Evolutionary conservation across 2,329 filamentous ascomycete species (phyloP).

Genomic region (Aschersonia sp.): DNA sequence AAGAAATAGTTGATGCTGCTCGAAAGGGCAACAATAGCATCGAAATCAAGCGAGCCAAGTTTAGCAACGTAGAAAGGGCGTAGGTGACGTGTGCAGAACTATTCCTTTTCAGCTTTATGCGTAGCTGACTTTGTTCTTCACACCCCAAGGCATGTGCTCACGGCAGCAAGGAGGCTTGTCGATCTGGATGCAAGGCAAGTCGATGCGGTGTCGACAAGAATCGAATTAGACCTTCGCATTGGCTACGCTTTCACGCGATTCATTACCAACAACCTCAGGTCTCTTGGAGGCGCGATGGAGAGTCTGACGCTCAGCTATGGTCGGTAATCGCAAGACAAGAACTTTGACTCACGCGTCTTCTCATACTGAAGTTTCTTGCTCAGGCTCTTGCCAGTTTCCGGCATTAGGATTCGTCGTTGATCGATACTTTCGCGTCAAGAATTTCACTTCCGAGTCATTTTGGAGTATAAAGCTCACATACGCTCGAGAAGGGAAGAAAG

Average conservation of each 20-base stretch:
- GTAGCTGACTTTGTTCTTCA: slow-evolving; percentile 3
- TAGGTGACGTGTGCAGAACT: slow-evolving; percentile 24
- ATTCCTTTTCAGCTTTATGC: not conserved
- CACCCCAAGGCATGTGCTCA: slow-evolving; percentile 54
- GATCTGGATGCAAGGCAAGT: slow-evolving; percentile 75
- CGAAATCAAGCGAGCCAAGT: slow-evolving; percentile 71
- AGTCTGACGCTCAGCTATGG: slow-evolving; percentile 68
- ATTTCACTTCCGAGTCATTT: slow-evolving; percentile 84
- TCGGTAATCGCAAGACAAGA: not conserved
- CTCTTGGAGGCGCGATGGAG: slow-evolving; percentile 52
- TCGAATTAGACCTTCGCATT: slow-evolving; percentile 85
- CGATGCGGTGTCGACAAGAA: slow-evolving; percentile 74
- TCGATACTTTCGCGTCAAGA: slow-evolving; percentile 83
- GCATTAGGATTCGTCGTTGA: slow-evolving; percentile 96
- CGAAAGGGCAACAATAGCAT: slow-evolving; percentile 58
- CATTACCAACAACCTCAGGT: slow-evolving; percentile 64
- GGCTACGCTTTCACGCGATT: slow-evolving; percentile 87
- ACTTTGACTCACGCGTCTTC: too few species aligned
- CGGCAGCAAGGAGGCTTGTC: slow-evolving; percentile 64
- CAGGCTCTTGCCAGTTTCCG: slow-evolving; percentile 88
- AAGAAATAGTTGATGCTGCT: slow-evolving; percentile 77
- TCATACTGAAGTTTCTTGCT: not conserved
- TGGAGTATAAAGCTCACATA: slow-evolving; percentile 86
- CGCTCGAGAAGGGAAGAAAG: slow-evolving; percentile 60
- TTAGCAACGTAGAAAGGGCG: slow-evolving; percentile 93